These are phyloP conservation scores for Trypanosoma avium DNA, from an alignment of 208 protist genomes.

Conservation along the genomic window DNA sequence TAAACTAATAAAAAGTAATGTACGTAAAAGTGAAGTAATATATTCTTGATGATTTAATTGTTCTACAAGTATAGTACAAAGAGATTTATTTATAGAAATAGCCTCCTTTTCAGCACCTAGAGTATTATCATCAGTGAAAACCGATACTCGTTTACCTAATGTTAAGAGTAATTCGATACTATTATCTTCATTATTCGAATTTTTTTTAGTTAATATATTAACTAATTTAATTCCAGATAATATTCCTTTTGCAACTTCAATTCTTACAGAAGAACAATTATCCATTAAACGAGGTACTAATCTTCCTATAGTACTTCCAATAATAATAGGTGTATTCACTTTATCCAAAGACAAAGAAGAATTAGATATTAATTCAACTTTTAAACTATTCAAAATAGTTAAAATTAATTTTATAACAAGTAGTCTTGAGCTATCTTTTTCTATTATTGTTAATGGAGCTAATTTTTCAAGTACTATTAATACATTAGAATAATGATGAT, in stretches of 20 bases:
- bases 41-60: background rate
- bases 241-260: background rate
- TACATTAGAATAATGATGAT: background rate
- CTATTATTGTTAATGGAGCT: background rate
- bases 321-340: background rate
- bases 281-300: background rate
- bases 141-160: background rate
- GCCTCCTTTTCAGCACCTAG: slow-evolving; percentile 14
- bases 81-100: slow-evolving; percentile 3
- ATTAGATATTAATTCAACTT: background rate
- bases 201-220: background rate
- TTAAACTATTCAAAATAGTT: background rate
- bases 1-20: background rate
- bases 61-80: slow-evolving; percentile 1
- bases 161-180: background rate
- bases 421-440: background rate
- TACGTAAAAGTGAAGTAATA: slow-evolving; percentile 11
- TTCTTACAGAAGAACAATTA: background rate
- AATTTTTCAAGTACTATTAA: background rate
- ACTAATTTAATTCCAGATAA: background rate
- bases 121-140: slow-evolving; percentile 1
- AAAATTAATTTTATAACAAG: background rate
- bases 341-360: background rate
- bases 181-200: background rate
- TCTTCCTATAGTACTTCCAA: background rate